Percentiles rank a stretch among this genome's conserved stretches.
phyloP scores from a whole-genome alignment of 1,139 yeast genomes.

The Entelexis paramagnoliae region DNA sequence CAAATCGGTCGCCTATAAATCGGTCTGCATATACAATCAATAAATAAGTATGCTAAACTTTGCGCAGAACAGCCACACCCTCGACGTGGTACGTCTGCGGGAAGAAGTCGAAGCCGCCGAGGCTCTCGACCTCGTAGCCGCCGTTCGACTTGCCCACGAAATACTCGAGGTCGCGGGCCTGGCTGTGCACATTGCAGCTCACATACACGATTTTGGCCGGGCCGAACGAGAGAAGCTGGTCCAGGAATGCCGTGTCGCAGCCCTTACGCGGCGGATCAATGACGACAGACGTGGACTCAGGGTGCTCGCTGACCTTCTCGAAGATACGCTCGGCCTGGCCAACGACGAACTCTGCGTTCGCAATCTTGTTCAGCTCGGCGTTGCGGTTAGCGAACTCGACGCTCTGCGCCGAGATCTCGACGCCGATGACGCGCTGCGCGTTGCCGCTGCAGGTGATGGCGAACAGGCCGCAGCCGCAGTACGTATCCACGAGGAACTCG shows the following conservation, averaged over 20 bases:
- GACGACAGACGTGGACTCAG: constrained; percentile 70
- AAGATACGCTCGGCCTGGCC: constrained; percentile 91
- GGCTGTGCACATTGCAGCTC: constrained; percentile 95
- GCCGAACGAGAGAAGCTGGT: constrained; percentile 68
- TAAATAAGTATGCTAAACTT: background rate
- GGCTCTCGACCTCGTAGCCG: constrained; percentile 60
- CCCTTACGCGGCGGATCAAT: constrained; percentile 97
- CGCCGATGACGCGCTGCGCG: constrained; percentile 80
- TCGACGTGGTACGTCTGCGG: constrained; percentile 98
- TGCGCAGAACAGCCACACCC: constrained; percentile 68
- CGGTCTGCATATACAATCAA: background rate
- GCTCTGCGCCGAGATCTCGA: constrained; percentile 86
- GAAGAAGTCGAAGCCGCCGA: constrained; percentile 92
- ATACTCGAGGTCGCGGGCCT: constrained; percentile 86
- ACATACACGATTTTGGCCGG: constrained; percentile 86
- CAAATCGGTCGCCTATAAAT: too few species aligned
- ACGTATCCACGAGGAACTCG: constrained; percentile 79
- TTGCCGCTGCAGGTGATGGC: constrained; percentile 75
- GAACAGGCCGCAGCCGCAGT: constrained; percentile 93
- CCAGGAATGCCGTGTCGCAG: constrained; percentile 76
- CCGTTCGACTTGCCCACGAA: constrained; percentile 38
- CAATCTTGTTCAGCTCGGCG: constrained; percentile 62
- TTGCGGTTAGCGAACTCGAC: constrained; percentile 78
- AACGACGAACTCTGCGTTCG: constrained; percentile 71
- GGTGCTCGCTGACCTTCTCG: constrained; percentile 62